phyloP scores from a whole-genome alignment of 495 filamentous ascomycete species.

The Penicillium angulare region DNA sequence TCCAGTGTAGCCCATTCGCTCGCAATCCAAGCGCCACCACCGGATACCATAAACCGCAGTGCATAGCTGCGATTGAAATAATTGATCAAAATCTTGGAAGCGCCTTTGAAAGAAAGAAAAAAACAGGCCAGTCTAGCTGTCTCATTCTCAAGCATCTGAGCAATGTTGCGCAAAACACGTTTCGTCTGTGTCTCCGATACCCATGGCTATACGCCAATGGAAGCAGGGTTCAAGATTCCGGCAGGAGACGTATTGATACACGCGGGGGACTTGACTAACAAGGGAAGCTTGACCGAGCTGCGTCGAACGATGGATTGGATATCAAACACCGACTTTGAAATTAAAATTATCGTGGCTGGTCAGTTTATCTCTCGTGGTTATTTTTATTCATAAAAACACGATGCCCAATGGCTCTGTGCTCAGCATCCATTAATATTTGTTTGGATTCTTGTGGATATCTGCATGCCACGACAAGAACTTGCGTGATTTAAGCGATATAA shows the following conservation, averaged over 20 bases:
- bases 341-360: conserved; percentile 61
- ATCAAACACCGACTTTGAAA: conserved; percentile 52
- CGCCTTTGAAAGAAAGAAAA: background rate
- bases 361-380: conserved; percentile 17
- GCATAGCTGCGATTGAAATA: conserved; percentile 5
- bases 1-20: conserved; percentile 6
- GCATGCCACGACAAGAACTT: background rate
- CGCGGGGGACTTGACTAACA: conserved; percentile 60
- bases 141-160: background rate
- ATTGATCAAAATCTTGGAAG: background rate
- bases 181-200: conserved; percentile 64
- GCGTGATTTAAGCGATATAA: background rate
- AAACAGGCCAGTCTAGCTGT: background rate
- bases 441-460: background rate
- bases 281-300: conserved; percentile 52
- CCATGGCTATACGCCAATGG: conserved; percentile 52
- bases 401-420: conserved; percentile 4
- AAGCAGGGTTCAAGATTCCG: conserved; percentile 53
- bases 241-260: conserved; percentile 61
- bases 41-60: background rate
- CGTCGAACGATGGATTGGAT: conserved; percentile 57
- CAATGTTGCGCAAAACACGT: conserved; percentile 47
- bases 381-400: background rate
- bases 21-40: background rate
- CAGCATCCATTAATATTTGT: background rate